Evolutionary conservation across 176 grass and related monocot genomes (phyloP).

Genomic region (Puccinellia tenuiflora): DNA sequence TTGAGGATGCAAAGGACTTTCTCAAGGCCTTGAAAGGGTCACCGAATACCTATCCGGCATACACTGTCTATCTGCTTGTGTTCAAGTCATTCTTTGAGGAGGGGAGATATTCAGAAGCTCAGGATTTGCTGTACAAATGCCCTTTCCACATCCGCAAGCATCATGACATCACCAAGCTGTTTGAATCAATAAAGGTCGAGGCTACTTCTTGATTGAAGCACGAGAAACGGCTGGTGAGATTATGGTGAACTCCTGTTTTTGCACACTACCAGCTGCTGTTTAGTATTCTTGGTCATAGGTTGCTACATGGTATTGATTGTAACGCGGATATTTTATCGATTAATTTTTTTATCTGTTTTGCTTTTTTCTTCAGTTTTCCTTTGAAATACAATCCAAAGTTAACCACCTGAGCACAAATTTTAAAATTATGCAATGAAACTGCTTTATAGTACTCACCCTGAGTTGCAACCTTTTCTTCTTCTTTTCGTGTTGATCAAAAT

Average conservation of each 20-base stretch:
- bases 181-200: constrained; percentile 50
- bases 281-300: background rate
- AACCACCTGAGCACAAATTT: too few species aligned
- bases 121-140: constrained; percentile 76
- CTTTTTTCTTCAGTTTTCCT: background rate
- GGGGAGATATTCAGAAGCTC: constrained; percentile 72
- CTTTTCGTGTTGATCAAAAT: too few species aligned
- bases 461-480: too few species aligned
- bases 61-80: constrained; percentile 47
- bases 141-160: constrained; percentile 76
- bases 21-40: constrained; percentile 54
- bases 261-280: background rate
- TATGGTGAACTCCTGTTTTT: constrained; percentile 4
- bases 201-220: constrained; percentile 26
- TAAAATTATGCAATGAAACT: too few species aligned
- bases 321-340: background rate
- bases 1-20: constrained; percentile 71
- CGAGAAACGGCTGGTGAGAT: constrained; percentile 11
- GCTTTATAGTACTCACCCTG: too few species aligned
- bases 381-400: background rate
- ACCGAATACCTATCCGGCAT: constrained; percentile 30
- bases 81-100: constrained; percentile 75
- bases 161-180: constrained; percentile 45
- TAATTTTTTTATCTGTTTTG: background rate
- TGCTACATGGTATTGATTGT: constrained; percentile 2